These are phyloP conservation scores for Fusarium nurragi DNA, from an alignment of 2,329 filamentous ascomycete genomes.

Conservation along the genomic window DNA sequence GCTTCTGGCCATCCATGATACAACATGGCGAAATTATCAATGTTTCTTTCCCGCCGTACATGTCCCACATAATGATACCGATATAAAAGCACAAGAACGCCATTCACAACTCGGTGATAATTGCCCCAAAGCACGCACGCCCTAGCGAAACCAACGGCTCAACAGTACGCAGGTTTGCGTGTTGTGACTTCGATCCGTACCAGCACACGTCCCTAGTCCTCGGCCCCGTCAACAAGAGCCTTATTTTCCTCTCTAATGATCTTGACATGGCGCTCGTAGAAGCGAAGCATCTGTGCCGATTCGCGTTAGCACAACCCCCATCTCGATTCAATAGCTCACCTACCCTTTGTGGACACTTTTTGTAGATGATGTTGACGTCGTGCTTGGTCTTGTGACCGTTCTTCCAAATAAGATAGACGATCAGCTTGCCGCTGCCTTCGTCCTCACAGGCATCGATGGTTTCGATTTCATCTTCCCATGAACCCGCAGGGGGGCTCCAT, in stretches of 20 bases:
- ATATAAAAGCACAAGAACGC: slow-evolving; percentile 4
- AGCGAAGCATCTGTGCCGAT: slow-evolving; percentile 62
- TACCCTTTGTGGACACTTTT: slow-evolving; percentile 82
- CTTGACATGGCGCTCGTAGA: slow-evolving; percentile 67
- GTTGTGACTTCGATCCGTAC: not conserved
- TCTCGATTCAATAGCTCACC: slow-evolving; percentile 13
- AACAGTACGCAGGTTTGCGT: not conserved
- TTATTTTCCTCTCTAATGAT: slow-evolving; percentile 56
- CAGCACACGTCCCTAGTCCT: not conserved
- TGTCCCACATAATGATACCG: not conserved
- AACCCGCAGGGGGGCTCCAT: slow-evolving; percentile 76
- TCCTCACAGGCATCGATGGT: slow-evolving; percentile 78
- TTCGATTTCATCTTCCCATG: slow-evolving; percentile 79
- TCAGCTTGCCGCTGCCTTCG: slow-evolving; percentile 64
- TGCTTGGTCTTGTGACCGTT: slow-evolving; percentile 79
- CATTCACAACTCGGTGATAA: not conserved
- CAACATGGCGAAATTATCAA: not conserved
- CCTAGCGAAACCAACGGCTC: not conserved
- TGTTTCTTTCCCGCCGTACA: not conserved
- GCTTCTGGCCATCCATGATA: not conserved
- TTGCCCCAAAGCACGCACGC: slow-evolving; percentile 18
- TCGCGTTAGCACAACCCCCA: slow-evolving; percentile 6
- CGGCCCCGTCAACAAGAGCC: slow-evolving; percentile 26
- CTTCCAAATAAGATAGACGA: slow-evolving; percentile 79
- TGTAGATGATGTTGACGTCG: slow-evolving; percentile 72